Evolutionary conservation across 805 yeast species (phyloP).

Genomic region (Teunomyces cretensis): DNA sequence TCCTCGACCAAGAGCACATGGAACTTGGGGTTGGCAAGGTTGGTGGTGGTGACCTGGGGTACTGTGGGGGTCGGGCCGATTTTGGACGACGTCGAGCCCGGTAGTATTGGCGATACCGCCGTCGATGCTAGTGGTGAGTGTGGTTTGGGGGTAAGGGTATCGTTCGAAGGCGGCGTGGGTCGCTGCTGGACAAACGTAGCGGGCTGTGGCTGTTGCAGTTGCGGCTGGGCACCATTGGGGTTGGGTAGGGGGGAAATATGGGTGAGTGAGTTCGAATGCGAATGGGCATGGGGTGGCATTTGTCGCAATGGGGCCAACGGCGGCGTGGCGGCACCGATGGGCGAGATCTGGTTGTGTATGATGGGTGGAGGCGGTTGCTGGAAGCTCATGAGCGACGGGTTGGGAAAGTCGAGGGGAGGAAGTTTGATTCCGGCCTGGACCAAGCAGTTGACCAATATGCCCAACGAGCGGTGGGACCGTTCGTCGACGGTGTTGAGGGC

Average conservation of each 20-base stretch:
- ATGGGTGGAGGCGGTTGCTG: constrained; percentile 13
- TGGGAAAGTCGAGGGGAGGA: constrained; percentile 63
- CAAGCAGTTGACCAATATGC: constrained; percentile 48
- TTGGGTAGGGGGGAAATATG: neutral
- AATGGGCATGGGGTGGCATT: constrained; percentile 4
- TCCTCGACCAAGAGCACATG: constrained; percentile 79
- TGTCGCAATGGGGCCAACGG: constrained; percentile 1
- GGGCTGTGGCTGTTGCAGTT: neutral
- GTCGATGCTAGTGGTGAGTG: constrained; percentile 15
- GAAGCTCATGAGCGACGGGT: constrained; percentile 25
- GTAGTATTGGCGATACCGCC: constrained; percentile 13
- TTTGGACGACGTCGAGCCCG: neutral
- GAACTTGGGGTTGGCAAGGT: constrained; percentile 46
- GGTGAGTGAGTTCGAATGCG: constrained; percentile 9
- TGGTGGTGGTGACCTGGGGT: constrained; percentile 10
- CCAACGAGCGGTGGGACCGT: constrained; percentile 52
- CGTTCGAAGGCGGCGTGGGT: constrained; percentile 10
- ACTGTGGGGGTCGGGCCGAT: neutral
- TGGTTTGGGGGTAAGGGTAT: constrained; percentile 13
- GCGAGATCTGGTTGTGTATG: neutral
- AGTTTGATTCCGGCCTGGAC: constrained; percentile 61
- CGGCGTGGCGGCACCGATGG: neutral
- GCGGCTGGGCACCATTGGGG: constrained; percentile 2
- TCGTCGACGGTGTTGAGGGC: constrained; percentile 58
- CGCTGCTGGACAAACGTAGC: neutral